Evolutionary conservation across 179 eudicot genomes (phyloP), one percentile per base, ranked within the genome.

Genomic region (Camellia oleifera): DNA sequence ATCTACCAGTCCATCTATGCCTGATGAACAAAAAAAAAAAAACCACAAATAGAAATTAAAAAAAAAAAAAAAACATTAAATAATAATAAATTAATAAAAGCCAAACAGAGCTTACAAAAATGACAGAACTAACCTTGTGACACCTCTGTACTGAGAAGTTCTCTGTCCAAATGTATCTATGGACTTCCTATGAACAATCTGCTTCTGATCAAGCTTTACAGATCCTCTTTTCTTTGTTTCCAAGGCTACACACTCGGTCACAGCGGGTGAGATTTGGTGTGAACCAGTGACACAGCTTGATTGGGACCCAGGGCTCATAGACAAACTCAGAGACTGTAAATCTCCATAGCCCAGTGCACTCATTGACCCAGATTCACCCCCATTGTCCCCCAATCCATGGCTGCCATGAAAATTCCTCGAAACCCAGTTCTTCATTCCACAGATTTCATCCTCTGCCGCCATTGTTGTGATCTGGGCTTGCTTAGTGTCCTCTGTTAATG

Each of bases 121-220:
- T 44, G 9, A 74, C 15, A 66, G 7, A 23, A 74, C 75, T 50
- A 17, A 93, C 97, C 93, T 91, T 48, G 97, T 93, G 70, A 93
- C 97, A 76, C 97, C 97, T 86, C 97, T 88, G 76, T 93, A 93
- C 86, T 93, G 97, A 6, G 97, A 93, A 60, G 97, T 93, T 74
- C 97, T 91, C 79, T 91, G 95, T 13, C 97, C 97, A 90, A 93
- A 93, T 79, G 95, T 90, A 79, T 93, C 95, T 57, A 93, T 79
- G 75, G 97, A 93, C 79, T 93, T 93, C 81, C 97, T 88, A 70
- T 93, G 97, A 84, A 93, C 93, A 88, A 89, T 85, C 78, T 87
- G 93, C 80, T 91, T 91, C 65, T 83, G 88, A 53, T 87, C 83
- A 12, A 85, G 85, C 61, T 83, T 90, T 9, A 82, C 92, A 61